Conservation (phyloP, 495 filamentous ascomycete species). For the Durotheca rogersii region DNA sequence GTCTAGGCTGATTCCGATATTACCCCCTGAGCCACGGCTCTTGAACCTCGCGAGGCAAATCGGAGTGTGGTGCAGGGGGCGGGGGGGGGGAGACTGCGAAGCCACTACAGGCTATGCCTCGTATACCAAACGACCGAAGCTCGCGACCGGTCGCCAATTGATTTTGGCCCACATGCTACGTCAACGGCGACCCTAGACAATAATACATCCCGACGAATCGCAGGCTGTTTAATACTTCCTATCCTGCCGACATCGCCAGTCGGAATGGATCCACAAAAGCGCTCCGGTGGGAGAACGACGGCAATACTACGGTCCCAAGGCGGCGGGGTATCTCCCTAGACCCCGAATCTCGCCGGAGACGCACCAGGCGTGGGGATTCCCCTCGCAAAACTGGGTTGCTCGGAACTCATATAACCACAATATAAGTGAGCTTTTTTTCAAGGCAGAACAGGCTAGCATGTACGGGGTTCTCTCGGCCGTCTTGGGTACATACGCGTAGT, state of each 20-base stretch:
- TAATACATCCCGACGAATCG: conserved; percentile 19
- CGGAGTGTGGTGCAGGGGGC: too few relatives aligned
- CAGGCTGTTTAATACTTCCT: conserved; percentile 17
- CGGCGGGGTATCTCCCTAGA: conserved; percentile 5
- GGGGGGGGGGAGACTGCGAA: too few relatives aligned
- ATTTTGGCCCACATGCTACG: conserved; percentile 17
- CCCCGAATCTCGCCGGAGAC: conserved; percentile 3
- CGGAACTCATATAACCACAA: too few relatives aligned
- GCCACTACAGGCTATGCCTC: conserved; percentile 9
- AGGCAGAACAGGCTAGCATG: too few relatives aligned
- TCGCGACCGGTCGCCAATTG: too few relatives aligned
- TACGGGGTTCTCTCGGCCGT: too few relatives aligned
- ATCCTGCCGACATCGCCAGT: conserved; percentile 27
- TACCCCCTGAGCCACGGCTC: neutral
- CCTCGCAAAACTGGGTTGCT: too few relatives aligned
- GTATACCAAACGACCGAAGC: neutral
- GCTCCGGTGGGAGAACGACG: conserved; percentile 16
- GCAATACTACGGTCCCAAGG: conserved; percentile 1
- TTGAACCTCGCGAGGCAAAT: conserved; percentile 1
- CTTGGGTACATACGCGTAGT: too few relatives aligned
- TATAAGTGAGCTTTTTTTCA: too few relatives aligned
- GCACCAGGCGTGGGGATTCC: too few relatives aligned
- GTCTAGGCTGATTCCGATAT: conserved; percentile 1
- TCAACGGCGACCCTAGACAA: conserved; percentile 18
- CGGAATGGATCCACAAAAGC: conserved; percentile 11